Evolutionary conservation across 2,329 filamentous ascomycete genomes (phyloP).

Genomic region (Atkinsonella hypoxylon): DNA sequence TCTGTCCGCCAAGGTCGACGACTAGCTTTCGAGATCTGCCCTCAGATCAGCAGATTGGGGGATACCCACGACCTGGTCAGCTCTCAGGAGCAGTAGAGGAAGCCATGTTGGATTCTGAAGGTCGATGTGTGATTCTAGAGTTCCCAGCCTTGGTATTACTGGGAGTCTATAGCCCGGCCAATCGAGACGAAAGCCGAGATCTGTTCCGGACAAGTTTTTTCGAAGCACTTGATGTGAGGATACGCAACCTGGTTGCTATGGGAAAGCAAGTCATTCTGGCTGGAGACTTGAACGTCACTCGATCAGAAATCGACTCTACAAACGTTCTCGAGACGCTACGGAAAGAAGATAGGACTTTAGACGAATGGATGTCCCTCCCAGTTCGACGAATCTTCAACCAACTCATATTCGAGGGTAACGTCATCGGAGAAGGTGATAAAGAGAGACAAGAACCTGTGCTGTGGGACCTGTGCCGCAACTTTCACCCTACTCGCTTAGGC

Average conservation of each 20-base stretch:
- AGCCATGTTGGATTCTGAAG: constrained; percentile 71
- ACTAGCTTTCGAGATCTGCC: constrained; percentile 66
- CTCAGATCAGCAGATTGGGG: constrained; percentile 66
- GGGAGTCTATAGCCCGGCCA: constrained; percentile 85
- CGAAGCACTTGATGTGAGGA: constrained; percentile 64
- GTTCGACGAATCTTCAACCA: constrained; percentile 75
- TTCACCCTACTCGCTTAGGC: constrained; percentile 64
- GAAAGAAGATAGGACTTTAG: constrained; percentile 54
- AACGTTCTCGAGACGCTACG: constrained; percentile 58
- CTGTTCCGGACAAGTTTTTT: constrained; percentile 75
- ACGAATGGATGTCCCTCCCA: constrained; percentile 62
- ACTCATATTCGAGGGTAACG: constrained; percentile 60
- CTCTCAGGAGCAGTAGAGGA: constrained; percentile 55
- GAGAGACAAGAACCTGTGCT: constrained; percentile 60
- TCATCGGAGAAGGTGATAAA: constrained; percentile 54
- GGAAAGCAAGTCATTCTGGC: constrained; percentile 80
- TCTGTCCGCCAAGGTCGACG: constrained; percentile 60
- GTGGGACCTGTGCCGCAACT: constrained; percentile 73
- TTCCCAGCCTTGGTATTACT: constrained; percentile 92
- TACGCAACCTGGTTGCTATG: constrained; percentile 68
- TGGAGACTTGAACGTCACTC: constrained; percentile 76
- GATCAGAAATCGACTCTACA: constrained; percentile 62
- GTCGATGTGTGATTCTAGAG: constrained; percentile 80
- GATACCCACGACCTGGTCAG: constrained; percentile 65
- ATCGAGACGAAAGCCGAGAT: constrained; percentile 70